A percentile compares a stretch with the other conserved stretches of the same genome.
Conservation (phyloP, 495 filamentous ascomycete species). For the Echria macrotheca region DNA sequence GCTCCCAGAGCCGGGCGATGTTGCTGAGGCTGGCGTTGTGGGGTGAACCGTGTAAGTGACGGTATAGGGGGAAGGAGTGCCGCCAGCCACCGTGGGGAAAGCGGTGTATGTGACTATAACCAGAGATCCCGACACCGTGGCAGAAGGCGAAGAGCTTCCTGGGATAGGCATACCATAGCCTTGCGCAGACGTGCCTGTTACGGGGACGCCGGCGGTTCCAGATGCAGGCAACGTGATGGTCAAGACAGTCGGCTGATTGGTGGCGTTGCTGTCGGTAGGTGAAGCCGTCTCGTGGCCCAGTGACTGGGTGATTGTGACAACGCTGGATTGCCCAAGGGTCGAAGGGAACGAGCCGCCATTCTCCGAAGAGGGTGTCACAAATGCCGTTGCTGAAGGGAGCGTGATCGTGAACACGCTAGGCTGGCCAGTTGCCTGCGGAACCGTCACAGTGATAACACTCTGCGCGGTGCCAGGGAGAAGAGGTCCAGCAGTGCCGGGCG, state of each 20-base stretch:
- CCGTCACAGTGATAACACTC: not conserved
- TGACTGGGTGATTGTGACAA: too few species aligned
- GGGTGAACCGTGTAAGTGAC: slow-evolving; percentile 19
- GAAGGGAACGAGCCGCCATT: too few species aligned
- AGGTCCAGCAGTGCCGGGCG: not conserved
- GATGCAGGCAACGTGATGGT: too few species aligned
- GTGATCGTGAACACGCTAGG: not conserved
- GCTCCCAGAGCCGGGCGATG: not conserved
- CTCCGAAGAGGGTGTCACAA: not conserved
- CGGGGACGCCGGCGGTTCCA: too few species aligned
- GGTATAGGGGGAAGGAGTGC: slow-evolving; percentile 13
- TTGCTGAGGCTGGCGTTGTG: not conserved
- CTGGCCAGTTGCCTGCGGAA: not conserved
- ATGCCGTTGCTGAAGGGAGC: not conserved
- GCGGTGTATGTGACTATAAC: slow-evolving; percentile 21
- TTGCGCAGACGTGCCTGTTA: too few species aligned
- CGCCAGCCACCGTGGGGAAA: slow-evolving; percentile 2
- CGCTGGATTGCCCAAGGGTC: too few species aligned
- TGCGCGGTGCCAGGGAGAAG: too few species aligned
- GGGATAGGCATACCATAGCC: too few species aligned
- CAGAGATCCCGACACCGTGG: not conserved
- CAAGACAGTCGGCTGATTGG: too few species aligned
- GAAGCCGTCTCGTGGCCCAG: too few species aligned
- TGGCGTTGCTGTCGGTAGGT: too few species aligned
- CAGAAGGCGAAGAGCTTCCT: too few species aligned